A percentile compares a stretch with the other conserved stretches of the same genome.
Evolutionary conservation across 106 monocot genomes (phyloP).

Genomic region (Iris macrosiphon): DNA sequence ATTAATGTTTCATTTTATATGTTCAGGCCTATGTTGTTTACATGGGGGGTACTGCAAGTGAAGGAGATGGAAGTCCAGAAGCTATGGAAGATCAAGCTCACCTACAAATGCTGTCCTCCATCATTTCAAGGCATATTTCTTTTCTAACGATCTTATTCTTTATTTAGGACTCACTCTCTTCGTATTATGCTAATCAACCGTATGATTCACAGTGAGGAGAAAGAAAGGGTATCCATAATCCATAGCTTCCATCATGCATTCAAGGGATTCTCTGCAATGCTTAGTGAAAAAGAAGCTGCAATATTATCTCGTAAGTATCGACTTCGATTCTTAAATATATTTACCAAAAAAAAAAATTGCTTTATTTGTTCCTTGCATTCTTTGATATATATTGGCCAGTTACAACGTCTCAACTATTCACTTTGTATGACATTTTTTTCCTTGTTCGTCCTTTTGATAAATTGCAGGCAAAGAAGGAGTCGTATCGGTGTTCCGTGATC

Average conservation of each 20-base stretch:
- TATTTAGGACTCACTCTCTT: neutral
- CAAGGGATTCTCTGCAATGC: slow-evolving; percentile 86
- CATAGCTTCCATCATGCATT: slow-evolving; percentile 79
- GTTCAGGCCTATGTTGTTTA: slow-evolving; percentile 81
- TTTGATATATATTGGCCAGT: too few relatives aligned
- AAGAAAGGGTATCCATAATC: slow-evolving; percentile 54
- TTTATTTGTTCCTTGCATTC: too few relatives aligned
- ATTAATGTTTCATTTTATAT: neutral
- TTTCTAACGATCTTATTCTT: neutral
- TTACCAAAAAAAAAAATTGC: neutral
- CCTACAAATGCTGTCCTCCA: slow-evolving; percentile 57
- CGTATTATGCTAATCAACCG: neutral
- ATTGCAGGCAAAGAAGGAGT: slow-evolving; percentile 55
- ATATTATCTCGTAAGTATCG: slow-evolving; percentile 50
- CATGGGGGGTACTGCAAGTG: slow-evolving; percentile 48
- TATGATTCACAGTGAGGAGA: slow-evolving; percentile 56
- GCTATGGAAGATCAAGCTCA: slow-evolving; percentile 35
- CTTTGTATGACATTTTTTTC: neutral
- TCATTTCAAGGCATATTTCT: slow-evolving; percentile 53
- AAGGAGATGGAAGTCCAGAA: slow-evolving; percentile 18
- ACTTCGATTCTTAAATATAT: neutral
- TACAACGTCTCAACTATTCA: too few relatives aligned
- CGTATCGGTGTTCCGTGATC: slow-evolving; percentile 71
- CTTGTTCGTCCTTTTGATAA: neutral
- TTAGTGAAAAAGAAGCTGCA: slow-evolving; percentile 69